A percentile compares a stretch with the other conserved stretches of the same genome.
phyloP scores from a whole-genome alignment of 345 rosid genomes.

The Corymbia maculata region DNA sequence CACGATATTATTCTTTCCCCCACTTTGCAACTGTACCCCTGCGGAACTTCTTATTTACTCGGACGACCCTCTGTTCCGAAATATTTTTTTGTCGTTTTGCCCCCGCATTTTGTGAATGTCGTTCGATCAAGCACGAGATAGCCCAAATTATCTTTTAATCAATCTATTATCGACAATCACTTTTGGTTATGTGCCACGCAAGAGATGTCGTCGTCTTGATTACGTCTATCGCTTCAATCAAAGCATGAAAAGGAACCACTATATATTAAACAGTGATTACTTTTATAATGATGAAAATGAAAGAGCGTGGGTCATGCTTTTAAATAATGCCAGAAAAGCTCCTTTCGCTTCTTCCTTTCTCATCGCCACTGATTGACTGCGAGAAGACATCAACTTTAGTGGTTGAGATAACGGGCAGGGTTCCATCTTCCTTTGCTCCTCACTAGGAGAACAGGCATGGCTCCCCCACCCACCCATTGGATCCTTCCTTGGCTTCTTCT shows the following conservation, averaged over 20 bases:
- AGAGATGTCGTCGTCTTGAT: not conserved
- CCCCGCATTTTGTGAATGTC: not conserved
- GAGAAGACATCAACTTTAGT: not conserved
- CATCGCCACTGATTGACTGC: not conserved
- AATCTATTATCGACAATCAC: not conserved
- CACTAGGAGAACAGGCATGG: not conserved
- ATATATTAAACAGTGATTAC: not conserved
- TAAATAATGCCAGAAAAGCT: not conserved
- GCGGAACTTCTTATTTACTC: not conserved
- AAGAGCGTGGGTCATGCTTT: not conserved
- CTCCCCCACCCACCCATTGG: not conserved
- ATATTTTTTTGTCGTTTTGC: not conserved
- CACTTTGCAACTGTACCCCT: not conserved
- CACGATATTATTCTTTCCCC: not conserved
- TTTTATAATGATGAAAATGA: not conserved
- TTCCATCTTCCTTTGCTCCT: not conserved
- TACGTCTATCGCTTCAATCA: not conserved
- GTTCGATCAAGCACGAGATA: not conserved
- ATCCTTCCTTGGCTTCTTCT: not conserved
- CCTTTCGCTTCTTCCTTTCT: not conserved
- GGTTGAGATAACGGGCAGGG: not conserved
- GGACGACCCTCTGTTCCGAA: not conserved
- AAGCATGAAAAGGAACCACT: not conserved
- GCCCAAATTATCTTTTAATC: not conserved
- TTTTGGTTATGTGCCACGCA: not conserved